Percentiles rank a stretch among this genome's conserved stretches.
These are phyloP conservation scores for Biancaea sappan DNA, from an alignment of 306 rosid genomes.

Conservation along the genomic window DNA sequence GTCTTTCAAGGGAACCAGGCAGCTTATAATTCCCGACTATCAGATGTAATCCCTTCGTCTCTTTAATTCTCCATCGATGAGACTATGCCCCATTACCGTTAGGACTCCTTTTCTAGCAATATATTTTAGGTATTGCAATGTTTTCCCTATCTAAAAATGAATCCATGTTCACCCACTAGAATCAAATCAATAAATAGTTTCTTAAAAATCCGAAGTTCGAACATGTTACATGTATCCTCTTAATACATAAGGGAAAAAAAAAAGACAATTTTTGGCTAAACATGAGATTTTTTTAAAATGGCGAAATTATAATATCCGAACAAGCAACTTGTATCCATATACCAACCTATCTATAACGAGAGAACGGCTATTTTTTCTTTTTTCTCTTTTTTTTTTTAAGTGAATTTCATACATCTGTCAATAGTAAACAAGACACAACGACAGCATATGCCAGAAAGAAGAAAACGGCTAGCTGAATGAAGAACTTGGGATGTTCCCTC, in stretches of 20 bases:
- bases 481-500: constrained; percentile 71
- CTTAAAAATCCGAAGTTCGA: too few species aligned
- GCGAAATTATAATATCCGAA: background rate
- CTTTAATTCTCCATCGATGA: too few species aligned
- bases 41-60: too few species aligned
- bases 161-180: background rate
- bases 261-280: background rate
- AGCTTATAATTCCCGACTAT: too few species aligned
- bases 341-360: background rate
- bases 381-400: too few species aligned
- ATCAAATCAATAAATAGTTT: too few species aligned
- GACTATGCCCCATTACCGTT: background rate
- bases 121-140: background rate
- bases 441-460: constrained; percentile 73
- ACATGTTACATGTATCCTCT: too few species aligned
- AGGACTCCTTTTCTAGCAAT: background rate
- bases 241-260: too few species aligned
- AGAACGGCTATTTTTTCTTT: background rate
- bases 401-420: constrained; percentile 55
- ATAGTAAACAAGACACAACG: constrained; percentile 67
- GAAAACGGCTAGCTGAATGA: constrained; percentile 66
- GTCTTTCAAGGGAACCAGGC: too few species aligned
- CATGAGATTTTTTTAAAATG: background rate
- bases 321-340: background rate
- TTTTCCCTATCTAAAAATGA: background rate